Evolutionary conservation across 2,329 filamentous ascomycete genomes (phyloP), one percentile per base, ranked within the genome.

Genomic region (Xylaria sp.): DNA sequence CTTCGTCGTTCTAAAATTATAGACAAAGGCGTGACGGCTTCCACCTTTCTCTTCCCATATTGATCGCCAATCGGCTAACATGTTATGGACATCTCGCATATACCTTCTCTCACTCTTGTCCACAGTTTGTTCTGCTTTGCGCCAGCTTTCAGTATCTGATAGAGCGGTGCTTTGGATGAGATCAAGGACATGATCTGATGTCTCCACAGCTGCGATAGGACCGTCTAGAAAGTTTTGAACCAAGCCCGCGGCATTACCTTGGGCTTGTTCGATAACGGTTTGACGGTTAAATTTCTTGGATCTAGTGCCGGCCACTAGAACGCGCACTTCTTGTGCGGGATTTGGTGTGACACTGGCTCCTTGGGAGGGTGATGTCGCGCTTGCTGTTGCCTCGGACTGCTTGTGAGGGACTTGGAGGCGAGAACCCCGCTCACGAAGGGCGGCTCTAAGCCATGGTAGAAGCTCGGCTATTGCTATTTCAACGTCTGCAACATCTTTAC

Each of bases 241-340:
- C 42, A 94, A 84, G 65, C 87, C 88, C 35, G 88, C 85, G 4
- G 84, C 85, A 71, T 83, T 85, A 65, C 77, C 79, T 80, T 89
- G 89, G 69, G 91, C 91, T 72, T 94, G 92, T 78, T 97, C 93
- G 57, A 98, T 90, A 59, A 98, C 93, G 32, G 91, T 91, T 76
- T 90, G 90, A 62, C 95, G 90, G 81, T 97, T 98, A 71, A 92
- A 92, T 83, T 98, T 98, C 81, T 97, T 98, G 79, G 91, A 93
- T 75, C 91, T 90, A 59, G 93, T 94, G 66, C 93, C 91, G 0
- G 92, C 89, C 5, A 94, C 87, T 3, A 98, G 86, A n/a, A 98
- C 91, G 69, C 92, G 91, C 54, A 98, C 94, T 65, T 95, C 92
- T 73, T 92, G 90, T 67, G 89, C 86, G 63, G 85, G 82, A 51